Conservation (phyloP, 306 rosid genomes). For the Cucurbita pepo region DNA sequence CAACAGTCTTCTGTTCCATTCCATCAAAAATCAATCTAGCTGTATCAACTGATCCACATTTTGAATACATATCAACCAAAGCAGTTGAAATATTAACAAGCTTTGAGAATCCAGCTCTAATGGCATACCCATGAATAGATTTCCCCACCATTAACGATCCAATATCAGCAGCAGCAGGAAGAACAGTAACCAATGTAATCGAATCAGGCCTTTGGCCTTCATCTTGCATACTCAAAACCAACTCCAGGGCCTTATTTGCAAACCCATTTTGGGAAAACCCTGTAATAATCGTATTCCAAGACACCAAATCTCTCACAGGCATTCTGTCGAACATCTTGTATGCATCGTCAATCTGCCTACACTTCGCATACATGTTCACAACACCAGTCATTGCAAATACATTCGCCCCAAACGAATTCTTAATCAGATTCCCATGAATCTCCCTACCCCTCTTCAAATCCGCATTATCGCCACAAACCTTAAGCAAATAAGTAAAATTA, state of each 20-base stretch:
- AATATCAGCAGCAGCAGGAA: slow-evolving; percentile 73
- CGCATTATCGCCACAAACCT: slow-evolving; percentile 46
- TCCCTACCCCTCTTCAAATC: slow-evolving; percentile 59
- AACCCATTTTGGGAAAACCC: slow-evolving; percentile 76
- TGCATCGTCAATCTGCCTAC: slow-evolving; percentile 52
- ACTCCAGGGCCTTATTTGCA: slow-evolving; percentile 32
- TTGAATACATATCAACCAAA: slow-evolving; percentile 65
- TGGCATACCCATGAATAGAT: slow-evolving; percentile 51
- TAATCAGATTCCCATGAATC: slow-evolving; percentile 59
- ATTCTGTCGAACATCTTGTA: slow-evolving; percentile 76
- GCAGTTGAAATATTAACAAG: slow-evolving; percentile 53
- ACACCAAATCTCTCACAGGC: slow-evolving; percentile 69
- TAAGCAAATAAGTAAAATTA: slow-evolving; percentile 72
- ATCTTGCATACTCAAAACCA: slow-evolving; percentile 55
- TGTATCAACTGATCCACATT: slow-evolving; percentile 45
- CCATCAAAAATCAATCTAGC: slow-evolving; percentile 40
- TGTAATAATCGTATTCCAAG: slow-evolving; percentile 65
- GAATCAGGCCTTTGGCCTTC: slow-evolving; percentile 56
- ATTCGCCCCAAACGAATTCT: slow-evolving; percentile 45
- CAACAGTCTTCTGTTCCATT: slow-evolving; percentile 51
- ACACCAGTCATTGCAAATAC: slow-evolving; percentile 79
- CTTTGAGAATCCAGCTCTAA: slow-evolving; percentile 48
- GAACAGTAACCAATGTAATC: slow-evolving; percentile 57
- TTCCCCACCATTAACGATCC: slow-evolving; percentile 51
- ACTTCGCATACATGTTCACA: slow-evolving; percentile 56